Conservation (phyloP, 495 filamentous ascomycete genomes). For the Podospora comata region DNA sequence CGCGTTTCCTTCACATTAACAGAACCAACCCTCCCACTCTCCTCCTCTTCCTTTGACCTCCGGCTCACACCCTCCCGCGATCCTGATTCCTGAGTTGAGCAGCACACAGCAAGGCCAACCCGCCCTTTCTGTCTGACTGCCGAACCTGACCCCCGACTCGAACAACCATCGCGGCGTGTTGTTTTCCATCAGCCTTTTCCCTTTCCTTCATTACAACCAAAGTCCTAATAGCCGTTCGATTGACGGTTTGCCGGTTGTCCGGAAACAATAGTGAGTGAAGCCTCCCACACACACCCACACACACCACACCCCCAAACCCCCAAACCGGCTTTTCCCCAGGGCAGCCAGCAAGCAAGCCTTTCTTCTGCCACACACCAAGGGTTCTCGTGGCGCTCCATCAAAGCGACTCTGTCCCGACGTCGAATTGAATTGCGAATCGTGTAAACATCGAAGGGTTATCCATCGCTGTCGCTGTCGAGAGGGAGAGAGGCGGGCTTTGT, state of each 20-base stretch:
- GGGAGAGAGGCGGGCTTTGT: neutral
- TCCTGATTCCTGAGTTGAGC: conserved; percentile 19
- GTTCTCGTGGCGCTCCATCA: neutral
- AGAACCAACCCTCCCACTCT: conserved; percentile 33
- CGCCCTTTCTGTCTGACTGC: conserved; percentile 21
- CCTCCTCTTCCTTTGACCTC: conserved; percentile 30
- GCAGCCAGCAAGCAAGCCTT: neutral
- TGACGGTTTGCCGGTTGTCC: conserved; percentile 11
- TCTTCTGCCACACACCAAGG: conserved; percentile 3
- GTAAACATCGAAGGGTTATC: conserved; percentile 3
- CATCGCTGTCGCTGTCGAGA: neutral
- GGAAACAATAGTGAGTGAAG: conserved; percentile 15
- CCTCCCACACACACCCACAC: neutral
- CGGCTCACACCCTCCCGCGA: conserved; percentile 28
- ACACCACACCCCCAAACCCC: neutral
- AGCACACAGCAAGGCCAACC: conserved; percentile 20
- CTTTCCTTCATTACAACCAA: conserved; percentile 3
- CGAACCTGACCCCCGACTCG: conserved; percentile 5
- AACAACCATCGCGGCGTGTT: conserved; percentile 17
- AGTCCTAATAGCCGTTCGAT: conserved; percentile 16
- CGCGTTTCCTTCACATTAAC: conserved; percentile 35
- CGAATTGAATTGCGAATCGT: neutral
- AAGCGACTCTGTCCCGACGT: neutral
- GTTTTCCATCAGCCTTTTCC: conserved; percentile 9
- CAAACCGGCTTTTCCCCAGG: neutral